Evolutionary conservation across 2,329 filamentous ascomycete species (phyloP).

Genomic region (Acephala macrosclerotiorum): DNA sequence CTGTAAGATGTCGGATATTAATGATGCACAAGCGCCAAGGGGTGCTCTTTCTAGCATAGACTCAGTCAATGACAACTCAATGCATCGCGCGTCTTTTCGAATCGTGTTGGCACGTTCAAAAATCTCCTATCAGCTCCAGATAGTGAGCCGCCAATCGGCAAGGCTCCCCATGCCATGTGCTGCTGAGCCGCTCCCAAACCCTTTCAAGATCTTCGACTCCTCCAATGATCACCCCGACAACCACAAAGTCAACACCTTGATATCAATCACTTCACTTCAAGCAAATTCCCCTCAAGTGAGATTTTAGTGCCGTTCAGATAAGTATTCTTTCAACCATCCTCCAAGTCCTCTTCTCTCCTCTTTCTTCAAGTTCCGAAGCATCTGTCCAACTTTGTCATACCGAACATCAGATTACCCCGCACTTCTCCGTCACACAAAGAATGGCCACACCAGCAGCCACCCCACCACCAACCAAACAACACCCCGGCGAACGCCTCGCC

Average conservation of each 20-base stretch:
- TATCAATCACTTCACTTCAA: not conserved
- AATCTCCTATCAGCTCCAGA: too few relatives aligned
- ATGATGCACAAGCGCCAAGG: too few relatives aligned
- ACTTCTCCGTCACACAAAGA: too few relatives aligned
- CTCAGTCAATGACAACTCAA: too few relatives aligned
- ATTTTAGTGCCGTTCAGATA: not conserved
- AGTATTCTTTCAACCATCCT: too few relatives aligned
- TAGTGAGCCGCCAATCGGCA: constrained; percentile 11
- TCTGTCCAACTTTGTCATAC: not conserved
- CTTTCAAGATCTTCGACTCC: not conserved
- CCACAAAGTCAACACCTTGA: not conserved
- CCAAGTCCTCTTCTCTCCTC: not conserved
- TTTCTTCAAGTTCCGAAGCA: not conserved
- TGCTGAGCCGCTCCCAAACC: not conserved
- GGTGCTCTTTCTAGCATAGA: too few relatives aligned
- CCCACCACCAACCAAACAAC: constrained; percentile 5
- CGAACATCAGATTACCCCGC: not conserved
- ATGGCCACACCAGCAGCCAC: constrained; percentile 3
- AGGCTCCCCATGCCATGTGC: not conserved
- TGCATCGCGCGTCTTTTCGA: too few relatives aligned
- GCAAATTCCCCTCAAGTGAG: not conserved
- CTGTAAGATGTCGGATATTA: too few relatives aligned
- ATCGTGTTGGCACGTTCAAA: too few relatives aligned
- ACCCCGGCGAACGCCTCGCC: constrained; percentile 32
- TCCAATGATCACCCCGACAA: not conserved